Evolutionary conservation across 768 basidiomycete species (phyloP).

Genomic region (Leccinum broughii): DNA sequence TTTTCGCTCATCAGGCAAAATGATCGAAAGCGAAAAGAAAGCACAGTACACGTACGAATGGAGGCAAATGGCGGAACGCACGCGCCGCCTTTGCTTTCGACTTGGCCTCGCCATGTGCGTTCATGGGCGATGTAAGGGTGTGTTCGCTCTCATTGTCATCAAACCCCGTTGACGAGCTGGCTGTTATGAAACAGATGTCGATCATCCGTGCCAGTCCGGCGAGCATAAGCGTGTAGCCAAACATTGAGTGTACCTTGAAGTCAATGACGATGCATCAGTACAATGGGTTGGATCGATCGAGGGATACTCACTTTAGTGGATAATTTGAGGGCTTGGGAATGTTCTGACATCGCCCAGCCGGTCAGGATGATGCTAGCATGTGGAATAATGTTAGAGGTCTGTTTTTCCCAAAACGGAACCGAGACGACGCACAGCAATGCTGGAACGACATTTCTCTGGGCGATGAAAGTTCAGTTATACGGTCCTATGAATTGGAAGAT

Average conservation of each 20-base stretch:
- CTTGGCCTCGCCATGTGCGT: conserved; percentile 18
- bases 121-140: conserved; percentile 50
- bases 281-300: neutral
- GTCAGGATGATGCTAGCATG: conserved; percentile 74
- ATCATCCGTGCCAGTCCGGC: conserved; percentile 79
- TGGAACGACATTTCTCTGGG: conserved; percentile 76
- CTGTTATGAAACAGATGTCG: conserved; percentile 78
- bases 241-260: conserved; percentile 72
- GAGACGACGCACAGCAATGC: conserved; percentile 63
- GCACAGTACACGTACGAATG: conserved; percentile 65
- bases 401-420: neutral
- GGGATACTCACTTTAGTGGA: conserved; percentile 64
- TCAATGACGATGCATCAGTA: neutral
- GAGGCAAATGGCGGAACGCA: conserved; percentile 84
- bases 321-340: conserved; percentile 80
- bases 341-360: conserved; percentile 93
- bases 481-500: neutral
- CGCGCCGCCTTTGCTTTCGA: conserved; percentile 41
- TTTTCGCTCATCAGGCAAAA: conserved; percentile 5
- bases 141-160: conserved; percentile 68
- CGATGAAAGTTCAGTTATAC: neutral
- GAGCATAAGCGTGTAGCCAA: conserved; percentile 83
- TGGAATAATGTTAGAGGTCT: neutral
- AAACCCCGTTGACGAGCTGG: conserved; percentile 30
- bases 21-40: neutral